phyloP scores from a whole-genome alignment of 148 eudicot species.

The Rhododendron williamsianum region DNA sequence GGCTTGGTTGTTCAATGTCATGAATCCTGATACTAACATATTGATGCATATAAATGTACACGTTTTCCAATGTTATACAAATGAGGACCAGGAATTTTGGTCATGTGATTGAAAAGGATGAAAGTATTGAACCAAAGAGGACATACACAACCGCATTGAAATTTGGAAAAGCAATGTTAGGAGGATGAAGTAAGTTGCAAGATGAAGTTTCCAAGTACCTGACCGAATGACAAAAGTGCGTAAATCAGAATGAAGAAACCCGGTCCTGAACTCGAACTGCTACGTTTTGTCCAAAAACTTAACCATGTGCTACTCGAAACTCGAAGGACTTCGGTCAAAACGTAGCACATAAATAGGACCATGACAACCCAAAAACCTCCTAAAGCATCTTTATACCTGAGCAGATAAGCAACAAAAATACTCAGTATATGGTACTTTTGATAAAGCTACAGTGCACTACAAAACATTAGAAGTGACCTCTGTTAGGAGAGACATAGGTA shows the following conservation, averaged over 20 bases:
- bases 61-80: background rate
- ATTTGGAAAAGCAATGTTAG: background rate
- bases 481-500: background rate
- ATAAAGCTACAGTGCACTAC: background rate
- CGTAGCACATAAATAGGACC: slow-evolving; percentile 49
- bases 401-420: background rate
- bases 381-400: slow-evolving; percentile 57
- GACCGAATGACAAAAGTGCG: slow-evolving; percentile 51
- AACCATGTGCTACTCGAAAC: slow-evolving; percentile 74
- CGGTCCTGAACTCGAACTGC: slow-evolving; percentile 37
- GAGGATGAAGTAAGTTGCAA: background rate
- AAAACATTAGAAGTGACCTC: background rate
- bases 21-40: background rate
- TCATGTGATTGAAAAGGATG: background rate
- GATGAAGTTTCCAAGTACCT: slow-evolving; percentile 29
- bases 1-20: background rate
- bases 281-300: slow-evolving; percentile 61
- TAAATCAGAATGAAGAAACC: slow-evolving; percentile 52
- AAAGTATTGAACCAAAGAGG: background rate
- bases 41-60: background rate
- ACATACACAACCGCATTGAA: background rate
- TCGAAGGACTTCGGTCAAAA: slow-evolving; percentile 58
- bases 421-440: background rate
- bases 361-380: slow-evolving; percentile 64
- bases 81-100: background rate